Evolutionary conservation across 257 asterid genomes (phyloP).

Genomic region (Linaria vulgaris): DNA sequence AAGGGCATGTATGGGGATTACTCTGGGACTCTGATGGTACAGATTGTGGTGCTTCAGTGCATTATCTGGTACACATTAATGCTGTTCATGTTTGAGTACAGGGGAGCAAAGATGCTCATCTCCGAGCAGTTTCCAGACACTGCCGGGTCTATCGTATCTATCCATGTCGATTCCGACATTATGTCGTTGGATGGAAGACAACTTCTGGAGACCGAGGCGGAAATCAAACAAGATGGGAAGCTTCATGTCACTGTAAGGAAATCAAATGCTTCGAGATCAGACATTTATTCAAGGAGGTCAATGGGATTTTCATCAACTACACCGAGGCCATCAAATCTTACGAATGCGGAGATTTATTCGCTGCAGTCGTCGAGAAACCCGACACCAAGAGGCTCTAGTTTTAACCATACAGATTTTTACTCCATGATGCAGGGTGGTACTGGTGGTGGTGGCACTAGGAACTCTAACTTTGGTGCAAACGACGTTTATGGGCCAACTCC

Average conservation of each 20-base stretch:
- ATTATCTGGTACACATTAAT: slow-evolving; percentile 88
- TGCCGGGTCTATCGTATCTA: slow-evolving; percentile 81
- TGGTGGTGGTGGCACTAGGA: slow-evolving; percentile 46
- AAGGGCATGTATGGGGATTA: slow-evolving; percentile 84
- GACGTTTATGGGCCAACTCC: slow-evolving; percentile 75
- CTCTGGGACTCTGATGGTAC: slow-evolving; percentile 81
- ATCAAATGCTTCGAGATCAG: slow-evolving; percentile 83
- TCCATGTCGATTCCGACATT: slow-evolving; percentile 85
- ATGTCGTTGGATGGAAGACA: slow-evolving; percentile 79
- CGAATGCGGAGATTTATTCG: slow-evolving; percentile 89
- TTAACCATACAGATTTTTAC: slow-evolving; percentile 74
- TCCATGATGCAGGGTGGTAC: slow-evolving; percentile 45
- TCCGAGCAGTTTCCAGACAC: slow-evolving; percentile 89
- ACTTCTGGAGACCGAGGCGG: slow-evolving; percentile 73
- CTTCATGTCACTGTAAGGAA: slow-evolving; percentile 76
- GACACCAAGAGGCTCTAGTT: slow-evolving; percentile 89
- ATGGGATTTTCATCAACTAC: slow-evolving; percentile 60
- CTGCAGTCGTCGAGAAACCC: slow-evolving; percentile 79
- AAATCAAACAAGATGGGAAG: slow-evolving; percentile 73
- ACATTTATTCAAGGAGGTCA: slow-evolving; percentile 65
- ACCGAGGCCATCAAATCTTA: slow-evolving; percentile 74
- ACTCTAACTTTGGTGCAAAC: slow-evolving; percentile 69
- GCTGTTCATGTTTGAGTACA: slow-evolving; percentile 87
- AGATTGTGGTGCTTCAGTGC: slow-evolving; percentile 87
- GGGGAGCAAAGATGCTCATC: slow-evolving; percentile 70